Base-by-base conservation (phyloP, 495 filamentous ascomycete genomes). In the Neurospora hispaniola region DNA sequence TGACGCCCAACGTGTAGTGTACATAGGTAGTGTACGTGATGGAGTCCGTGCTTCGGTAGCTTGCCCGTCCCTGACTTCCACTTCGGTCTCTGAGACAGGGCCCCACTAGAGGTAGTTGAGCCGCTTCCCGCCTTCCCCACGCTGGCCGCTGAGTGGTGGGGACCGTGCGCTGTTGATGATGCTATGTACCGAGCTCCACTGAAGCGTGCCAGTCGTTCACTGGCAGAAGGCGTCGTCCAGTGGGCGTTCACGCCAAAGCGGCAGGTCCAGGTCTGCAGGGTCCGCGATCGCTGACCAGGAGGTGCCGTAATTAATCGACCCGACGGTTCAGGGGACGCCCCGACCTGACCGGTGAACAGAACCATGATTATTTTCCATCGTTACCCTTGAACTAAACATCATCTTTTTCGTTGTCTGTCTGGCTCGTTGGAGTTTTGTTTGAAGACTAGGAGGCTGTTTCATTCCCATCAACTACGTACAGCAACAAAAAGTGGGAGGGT, bases 1-100 rank as follows among this genome's bases (percentile, higher is more conserved):
- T 77, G 74, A 73, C 71, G 75, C 76, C 73, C 27, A 66, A 66
- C 54, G 54, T 66, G 54, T 14, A 2, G 35, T 38, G 35, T 38
- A 3, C 4, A 38, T 0, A 38, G 27, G 27, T 31, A 31, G 27
- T 31, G 4, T 38, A 66, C 27, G 54, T 70, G 59, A 66, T 69
- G 66, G 72, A 40, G 71, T 73, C 74, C 71, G 41, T 71, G 73
- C 74, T 73, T 66, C 40, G 10, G 54, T 9, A 35, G 54, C 54
- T 66, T 35, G 27, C 35, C 35, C 35, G 35, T 38, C 35, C 35
- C 35, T 38, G 35, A 38, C 35, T 6, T 38, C 35, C 35, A 38
- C 35, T 31, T 31, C 27, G 27, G 27, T 62, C 54, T 27, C 54
- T 62, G 54, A 66, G 31, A 14, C 5, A 16, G 12, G 0, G 54